Conservation (phyloP, 73 alveolate genomes). For the Paramecium sonneborni region DNA sequence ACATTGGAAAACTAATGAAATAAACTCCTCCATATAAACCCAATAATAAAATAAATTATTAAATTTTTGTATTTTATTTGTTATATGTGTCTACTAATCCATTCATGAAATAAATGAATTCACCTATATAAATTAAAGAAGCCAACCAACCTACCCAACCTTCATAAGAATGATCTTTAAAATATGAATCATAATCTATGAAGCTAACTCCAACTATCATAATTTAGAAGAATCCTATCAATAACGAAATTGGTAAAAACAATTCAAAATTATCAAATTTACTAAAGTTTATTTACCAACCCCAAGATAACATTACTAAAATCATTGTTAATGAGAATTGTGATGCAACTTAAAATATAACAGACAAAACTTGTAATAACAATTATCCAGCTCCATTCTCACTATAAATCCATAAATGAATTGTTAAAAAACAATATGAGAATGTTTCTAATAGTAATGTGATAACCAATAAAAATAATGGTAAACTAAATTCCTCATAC, state of each 20-base stretch:
- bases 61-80: background rate
- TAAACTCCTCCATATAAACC: constrained; percentile 27
- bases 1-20: constrained; percentile 6
- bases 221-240: constrained; percentile 44
- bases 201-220: constrained; percentile 61
- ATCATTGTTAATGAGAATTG: constrained; percentile 30
- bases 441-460: constrained; percentile 41
- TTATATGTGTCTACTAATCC: background rate
- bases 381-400: constrained; percentile 60
- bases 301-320: constrained; percentile 58
- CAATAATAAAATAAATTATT: background rate
- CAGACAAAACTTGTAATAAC: constrained; percentile 15
- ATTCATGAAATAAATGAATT: constrained; percentile 5
- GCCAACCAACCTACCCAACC: constrained; percentile 66
- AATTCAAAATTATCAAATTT: constrained; percentile 66
- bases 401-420: constrained; percentile 55
- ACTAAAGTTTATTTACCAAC: constrained; percentile 63
- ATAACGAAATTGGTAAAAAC: constrained; percentile 38
- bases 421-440: background rate
- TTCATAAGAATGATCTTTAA: constrained; percentile 57
- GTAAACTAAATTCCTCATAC: constrained; percentile 59
- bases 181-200: constrained; percentile 56
- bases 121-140: background rate
- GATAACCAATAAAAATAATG: constrained; percentile 30
- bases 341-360: background rate